Evolutionary conservation across 2,329 filamentous ascomycete genomes (phyloP).

Genomic region (Colletotrichum filicis): DNA sequence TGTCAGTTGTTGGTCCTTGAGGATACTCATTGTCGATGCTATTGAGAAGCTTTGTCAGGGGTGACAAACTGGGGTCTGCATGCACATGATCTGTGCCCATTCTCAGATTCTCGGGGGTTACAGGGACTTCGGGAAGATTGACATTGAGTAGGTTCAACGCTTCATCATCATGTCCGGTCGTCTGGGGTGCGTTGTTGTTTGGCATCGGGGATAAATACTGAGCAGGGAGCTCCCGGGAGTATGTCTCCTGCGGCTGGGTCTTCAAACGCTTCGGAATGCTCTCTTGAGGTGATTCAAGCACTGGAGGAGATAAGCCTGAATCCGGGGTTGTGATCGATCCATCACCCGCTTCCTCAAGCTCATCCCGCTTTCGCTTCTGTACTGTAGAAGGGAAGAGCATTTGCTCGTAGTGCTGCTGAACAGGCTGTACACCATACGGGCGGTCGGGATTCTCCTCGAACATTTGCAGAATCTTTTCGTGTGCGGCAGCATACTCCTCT

Average conservation of each 20-base stretch:
- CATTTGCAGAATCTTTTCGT: not conserved
- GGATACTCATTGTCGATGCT: not conserved
- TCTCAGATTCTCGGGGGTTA: not conserved
- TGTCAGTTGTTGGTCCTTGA: not conserved
- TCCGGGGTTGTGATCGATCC: too few species aligned
- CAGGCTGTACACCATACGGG: conserved; percentile 19
- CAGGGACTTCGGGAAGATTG: not conserved
- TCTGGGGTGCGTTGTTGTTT: not conserved
- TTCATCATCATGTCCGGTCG: not conserved
- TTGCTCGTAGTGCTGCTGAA: conserved; percentile 4
- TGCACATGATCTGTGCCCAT: not conserved
- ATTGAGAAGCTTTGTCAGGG: not conserved
- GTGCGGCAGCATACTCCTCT: not conserved
- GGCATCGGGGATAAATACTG: not conserved
- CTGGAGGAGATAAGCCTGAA: not conserved
- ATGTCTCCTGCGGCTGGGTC: not conserved
- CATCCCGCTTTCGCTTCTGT: not conserved
- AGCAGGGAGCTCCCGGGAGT: not conserved
- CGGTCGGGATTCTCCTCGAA: not conserved
- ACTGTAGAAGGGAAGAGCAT: not conserved
- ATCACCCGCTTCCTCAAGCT: not conserved
- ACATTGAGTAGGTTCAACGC: not conserved
- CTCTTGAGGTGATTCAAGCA: not conserved
- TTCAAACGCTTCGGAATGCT: not conserved
- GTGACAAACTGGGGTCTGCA: not conserved